These are phyloP conservation scores for Neurospora pannonica DNA, from an alignment of 495 filamentous ascomycete species.

Conservation along the genomic window DNA sequence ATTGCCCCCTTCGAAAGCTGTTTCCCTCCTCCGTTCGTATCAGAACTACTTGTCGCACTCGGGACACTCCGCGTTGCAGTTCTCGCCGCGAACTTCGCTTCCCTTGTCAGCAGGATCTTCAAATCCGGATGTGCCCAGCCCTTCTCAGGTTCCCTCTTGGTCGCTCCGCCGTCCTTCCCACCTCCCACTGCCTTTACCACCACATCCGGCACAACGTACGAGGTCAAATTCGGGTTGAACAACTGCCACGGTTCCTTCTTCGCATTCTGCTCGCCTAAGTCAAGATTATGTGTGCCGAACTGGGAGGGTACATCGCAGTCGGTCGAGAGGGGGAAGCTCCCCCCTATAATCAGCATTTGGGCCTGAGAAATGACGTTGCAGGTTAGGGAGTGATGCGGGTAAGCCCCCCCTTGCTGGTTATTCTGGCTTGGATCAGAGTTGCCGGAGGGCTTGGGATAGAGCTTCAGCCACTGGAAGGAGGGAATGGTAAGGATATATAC, in stretches of 20 bases:
- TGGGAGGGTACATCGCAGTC: constrained; percentile 57
- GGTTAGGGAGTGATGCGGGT: constrained; percentile 37
- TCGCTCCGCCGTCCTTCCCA: constrained; percentile 50
- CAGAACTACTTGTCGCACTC: not conserved
- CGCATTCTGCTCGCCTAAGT: constrained; percentile 35
- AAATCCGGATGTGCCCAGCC: constrained; percentile 24
- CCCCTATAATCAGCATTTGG: constrained; percentile 67
- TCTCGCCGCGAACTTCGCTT: constrained; percentile 14
- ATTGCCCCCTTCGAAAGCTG: constrained; percentile 19
- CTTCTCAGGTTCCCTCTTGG: constrained; percentile 49
- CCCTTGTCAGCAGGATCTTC: constrained; percentile 17
- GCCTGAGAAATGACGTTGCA: constrained; percentile 40
- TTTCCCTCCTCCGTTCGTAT: not conserved
- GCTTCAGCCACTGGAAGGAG: constrained; percentile 47
- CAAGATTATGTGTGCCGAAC: constrained; percentile 52
- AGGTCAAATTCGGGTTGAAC: constrained; percentile 24
- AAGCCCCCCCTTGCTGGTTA: constrained; percentile 12
- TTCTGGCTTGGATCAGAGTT: not conserved
- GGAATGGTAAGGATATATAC: constrained; percentile 49
- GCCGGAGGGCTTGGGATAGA: constrained; percentile 22
- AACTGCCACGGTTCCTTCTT: constrained; percentile 20
- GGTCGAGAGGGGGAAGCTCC: constrained; percentile 48
- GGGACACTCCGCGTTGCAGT: constrained; percentile 15
- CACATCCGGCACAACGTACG: constrained; percentile 50
- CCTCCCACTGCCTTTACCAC: constrained; percentile 57